These are phyloP conservation scores for Lunasporangiospora selenospora DNA, from an alignment of 192 early-diverging fungal species.

Conservation along the genomic window DNA sequence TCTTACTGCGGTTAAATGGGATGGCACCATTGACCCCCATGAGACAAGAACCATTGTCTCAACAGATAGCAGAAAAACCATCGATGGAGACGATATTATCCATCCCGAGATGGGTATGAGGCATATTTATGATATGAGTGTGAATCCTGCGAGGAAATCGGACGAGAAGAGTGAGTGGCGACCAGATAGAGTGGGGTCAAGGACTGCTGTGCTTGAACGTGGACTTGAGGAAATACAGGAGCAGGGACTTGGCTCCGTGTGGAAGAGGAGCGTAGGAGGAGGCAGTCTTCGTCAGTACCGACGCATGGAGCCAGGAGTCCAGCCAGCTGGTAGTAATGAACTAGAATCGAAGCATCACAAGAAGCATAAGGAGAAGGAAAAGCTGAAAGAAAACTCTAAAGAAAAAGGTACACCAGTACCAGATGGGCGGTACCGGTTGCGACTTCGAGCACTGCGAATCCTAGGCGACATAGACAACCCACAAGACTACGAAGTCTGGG, in stretches of 20 bases:
- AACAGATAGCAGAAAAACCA: too few relatives aligned
- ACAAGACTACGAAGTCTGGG: slow-evolving; percentile 30
- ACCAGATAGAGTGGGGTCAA: background rate
- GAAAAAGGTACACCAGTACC: slow-evolving; percentile 2
- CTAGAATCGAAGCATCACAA: background rate
- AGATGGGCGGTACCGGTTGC: slow-evolving; percentile 18
- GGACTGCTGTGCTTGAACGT: background rate
- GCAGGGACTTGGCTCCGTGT: background rate
- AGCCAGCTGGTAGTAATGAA: too few relatives aligned
- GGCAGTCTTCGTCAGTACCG: background rate
- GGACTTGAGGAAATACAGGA: background rate
- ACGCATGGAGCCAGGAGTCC: too few relatives aligned
- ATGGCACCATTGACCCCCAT: slow-evolving; percentile 8
- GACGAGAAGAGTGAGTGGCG: background rate
- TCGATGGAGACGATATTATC: background rate
- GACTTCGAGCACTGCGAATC: slow-evolving; percentile 13
- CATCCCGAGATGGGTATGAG: slow-evolving; percentile 10
- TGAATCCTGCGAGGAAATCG: background rate
- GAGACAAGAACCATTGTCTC: too few relatives aligned
- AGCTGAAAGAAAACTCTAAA: too few relatives aligned
- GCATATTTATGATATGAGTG: slow-evolving; percentile 32
- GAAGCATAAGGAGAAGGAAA: background rate
- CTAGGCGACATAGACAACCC: slow-evolving; percentile 16
- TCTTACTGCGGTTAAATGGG: slow-evolving; percentile 17
- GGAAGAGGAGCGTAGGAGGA: background rate